Evolutionary conservation across 164 flowering plant genomes (phyloP), one percentile per base, ranked within the genome.

Genomic region (Platanus orientalis): DNA sequence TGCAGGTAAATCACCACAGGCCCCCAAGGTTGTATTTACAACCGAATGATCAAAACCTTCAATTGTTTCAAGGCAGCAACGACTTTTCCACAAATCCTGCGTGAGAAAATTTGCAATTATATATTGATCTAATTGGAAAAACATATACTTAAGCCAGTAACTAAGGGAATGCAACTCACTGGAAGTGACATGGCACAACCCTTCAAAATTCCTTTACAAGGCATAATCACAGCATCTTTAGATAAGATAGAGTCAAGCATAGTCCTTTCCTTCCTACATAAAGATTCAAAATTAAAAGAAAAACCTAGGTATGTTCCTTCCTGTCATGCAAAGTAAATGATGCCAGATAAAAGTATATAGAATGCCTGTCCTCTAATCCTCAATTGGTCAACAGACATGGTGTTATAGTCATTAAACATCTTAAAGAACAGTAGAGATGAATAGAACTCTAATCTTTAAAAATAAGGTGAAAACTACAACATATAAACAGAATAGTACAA

Each of bases 181-280:
- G 95, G 96, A 23, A 89, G 86, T 64, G 81, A 90, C 91, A 93
- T 87, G 61, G 96, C 97, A 79, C 97, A 93, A 68, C 80, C 92
- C 69, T 63, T 89, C 63, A 93, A 65, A 39, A 89, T 71, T 75
- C 95, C 98, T 81, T 81, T 93, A 64, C 83, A 82, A 65, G 98
- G 98, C 81, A 90, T 76, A 64, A 89, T 73, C 7, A 68, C 28
- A 7, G 58, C 92, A 75, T 90, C 86, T 63, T 84, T 70, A 6
- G 96, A 80, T 63, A 93, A 79, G 44, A 84, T 34, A 30, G 83
- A 60, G 40, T 80, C 84, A n/a, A 90, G 83, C 72, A 57, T 54
- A 9, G 88, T 85, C 58, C 98, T 69, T 62, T 85, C 91, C 70
- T 83, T 90, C 98, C 98, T 93, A 34, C 66, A 75, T 20, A 44